A percentile compares a stretch with the other conserved stretches of the same genome.
phyloP scores from a whole-genome alignment of 2,329 filamentous ascomycete genomes.

The Metarhizium brunneum region DNA sequence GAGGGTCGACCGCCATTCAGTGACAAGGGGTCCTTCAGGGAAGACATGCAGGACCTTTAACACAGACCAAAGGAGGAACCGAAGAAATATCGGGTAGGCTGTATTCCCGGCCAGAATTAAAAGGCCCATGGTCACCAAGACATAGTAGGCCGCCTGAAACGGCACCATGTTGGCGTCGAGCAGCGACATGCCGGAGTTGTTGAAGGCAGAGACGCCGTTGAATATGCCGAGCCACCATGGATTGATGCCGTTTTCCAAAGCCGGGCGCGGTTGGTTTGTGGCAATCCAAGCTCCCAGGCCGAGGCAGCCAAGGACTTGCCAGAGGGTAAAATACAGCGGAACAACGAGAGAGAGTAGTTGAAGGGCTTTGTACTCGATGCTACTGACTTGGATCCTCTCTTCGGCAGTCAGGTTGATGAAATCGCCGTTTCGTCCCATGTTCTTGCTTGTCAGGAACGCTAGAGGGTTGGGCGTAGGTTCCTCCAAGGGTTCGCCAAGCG shows the following conservation, averaged over 20 bases:
- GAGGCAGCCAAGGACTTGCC: slow-evolving; percentile 50
- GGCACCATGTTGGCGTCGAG: slow-evolving; percentile 57
- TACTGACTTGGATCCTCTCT: slow-evolving; percentile 33
- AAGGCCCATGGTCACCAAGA: slow-evolving; percentile 43
- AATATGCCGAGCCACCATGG: slow-evolving; percentile 63
- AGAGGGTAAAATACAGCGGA: slow-evolving; percentile 49
- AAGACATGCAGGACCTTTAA: background rate
- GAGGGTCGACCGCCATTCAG: slow-evolving; percentile 38
- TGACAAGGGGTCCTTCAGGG: background rate
- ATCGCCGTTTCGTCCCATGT: slow-evolving; percentile 40
- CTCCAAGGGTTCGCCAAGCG: too few species aligned
- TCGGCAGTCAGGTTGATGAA: slow-evolving; percentile 43
- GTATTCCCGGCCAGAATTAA: slow-evolving; percentile 58
- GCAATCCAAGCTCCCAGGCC: slow-evolving; percentile 53
- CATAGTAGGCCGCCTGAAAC: slow-evolving; percentile 43
- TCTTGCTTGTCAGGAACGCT: background rate
- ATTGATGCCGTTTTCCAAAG: slow-evolving; percentile 47
- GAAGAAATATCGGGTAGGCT: slow-evolving; percentile 54
- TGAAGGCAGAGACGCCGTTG: slow-evolving; percentile 59
- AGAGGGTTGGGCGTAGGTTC: background rate
- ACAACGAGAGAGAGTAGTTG: slow-evolving; percentile 49
- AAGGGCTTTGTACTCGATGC: slow-evolving; percentile 50
- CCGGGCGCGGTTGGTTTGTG: slow-evolving; percentile 36
- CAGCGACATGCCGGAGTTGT: slow-evolving; percentile 62
- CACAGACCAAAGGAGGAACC: slow-evolving; percentile 46